phyloP scores from a whole-genome alignment of 495 filamentous ascomycete species.

The Immersiella caudata region DNA sequence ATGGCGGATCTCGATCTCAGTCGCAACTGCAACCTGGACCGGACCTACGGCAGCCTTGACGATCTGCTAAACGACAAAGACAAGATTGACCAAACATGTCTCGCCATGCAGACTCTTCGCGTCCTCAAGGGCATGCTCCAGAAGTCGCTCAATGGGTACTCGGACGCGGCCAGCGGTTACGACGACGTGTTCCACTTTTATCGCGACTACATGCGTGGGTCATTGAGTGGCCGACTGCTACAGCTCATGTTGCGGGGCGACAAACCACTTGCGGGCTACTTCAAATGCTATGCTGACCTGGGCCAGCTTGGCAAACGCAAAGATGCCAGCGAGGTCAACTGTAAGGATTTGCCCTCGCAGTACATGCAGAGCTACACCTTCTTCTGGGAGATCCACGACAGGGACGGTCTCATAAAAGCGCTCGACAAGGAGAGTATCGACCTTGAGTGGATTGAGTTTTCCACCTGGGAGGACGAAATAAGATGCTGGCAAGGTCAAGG shows the following conservation, averaged over 20 bases:
- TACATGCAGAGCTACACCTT: neutral
- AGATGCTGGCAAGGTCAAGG: neutral
- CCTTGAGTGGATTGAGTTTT: neutral
- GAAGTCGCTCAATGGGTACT: neutral
- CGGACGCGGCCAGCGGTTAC: neutral
- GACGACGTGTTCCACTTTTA: conserved; percentile 7
- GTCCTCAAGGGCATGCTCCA: neutral
- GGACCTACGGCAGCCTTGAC: neutral
- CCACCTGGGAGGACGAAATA: neutral
- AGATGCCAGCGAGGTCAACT: neutral
- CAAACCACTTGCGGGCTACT: neutral
- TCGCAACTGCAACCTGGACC: neutral
- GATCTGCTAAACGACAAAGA: neutral
- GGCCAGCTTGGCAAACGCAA: neutral
- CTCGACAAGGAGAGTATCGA: neutral
- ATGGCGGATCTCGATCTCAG: neutral
- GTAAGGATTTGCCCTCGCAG: neutral
- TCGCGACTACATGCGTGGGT: neutral
- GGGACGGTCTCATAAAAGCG: neutral
- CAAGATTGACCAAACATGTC: neutral
- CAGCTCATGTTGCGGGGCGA: neutral
- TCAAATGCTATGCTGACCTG: neutral
- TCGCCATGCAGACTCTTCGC: neutral
- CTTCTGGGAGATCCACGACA: neutral
- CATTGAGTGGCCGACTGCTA: neutral